Evolutionary conservation across 345 rosid species (phyloP).

Genomic region (Eucalyptus pauciflora): DNA sequence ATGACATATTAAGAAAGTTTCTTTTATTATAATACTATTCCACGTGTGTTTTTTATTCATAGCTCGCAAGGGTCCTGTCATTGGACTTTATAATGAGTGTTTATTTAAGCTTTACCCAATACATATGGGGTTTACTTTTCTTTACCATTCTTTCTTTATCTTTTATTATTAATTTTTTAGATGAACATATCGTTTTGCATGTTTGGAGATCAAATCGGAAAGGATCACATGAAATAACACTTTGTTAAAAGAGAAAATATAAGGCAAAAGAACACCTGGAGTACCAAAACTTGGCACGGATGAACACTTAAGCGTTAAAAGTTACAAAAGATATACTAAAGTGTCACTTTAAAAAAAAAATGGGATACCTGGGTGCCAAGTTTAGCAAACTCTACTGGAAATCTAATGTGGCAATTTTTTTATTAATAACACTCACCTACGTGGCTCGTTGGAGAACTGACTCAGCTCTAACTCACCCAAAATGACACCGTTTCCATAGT

Average conservation of each 20-base stretch:
- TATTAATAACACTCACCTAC: too few relatives aligned
- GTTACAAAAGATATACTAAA: too few relatives aligned
- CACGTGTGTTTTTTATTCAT: background rate
- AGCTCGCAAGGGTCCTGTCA: background rate
- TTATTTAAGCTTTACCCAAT: background rate
- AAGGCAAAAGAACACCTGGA: background rate
- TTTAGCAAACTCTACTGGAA: too few relatives aligned
- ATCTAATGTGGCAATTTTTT: too few relatives aligned
- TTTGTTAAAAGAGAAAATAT: background rate
- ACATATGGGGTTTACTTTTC: background rate
- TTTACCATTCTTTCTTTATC: background rate
- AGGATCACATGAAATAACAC: background rate
- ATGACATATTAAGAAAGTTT: background rate
- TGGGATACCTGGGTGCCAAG: rapidly evolving
- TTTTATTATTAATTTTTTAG: background rate
- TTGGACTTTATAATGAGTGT: too few relatives aligned
- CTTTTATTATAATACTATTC: background rate
- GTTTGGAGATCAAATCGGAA: background rate
- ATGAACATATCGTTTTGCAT: background rate
- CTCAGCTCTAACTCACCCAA: too few relatives aligned
- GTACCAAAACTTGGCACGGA: too few relatives aligned
- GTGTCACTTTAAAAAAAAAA: too few relatives aligned
- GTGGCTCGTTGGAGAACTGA: too few relatives aligned
- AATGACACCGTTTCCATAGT: rapidly evolving
- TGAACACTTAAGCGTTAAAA: too few relatives aligned